These are phyloP conservation scores for Chalciporus piperatus DNA, from an alignment of 768 basidiomycete genomes.

Conservation along the genomic window DNA sequence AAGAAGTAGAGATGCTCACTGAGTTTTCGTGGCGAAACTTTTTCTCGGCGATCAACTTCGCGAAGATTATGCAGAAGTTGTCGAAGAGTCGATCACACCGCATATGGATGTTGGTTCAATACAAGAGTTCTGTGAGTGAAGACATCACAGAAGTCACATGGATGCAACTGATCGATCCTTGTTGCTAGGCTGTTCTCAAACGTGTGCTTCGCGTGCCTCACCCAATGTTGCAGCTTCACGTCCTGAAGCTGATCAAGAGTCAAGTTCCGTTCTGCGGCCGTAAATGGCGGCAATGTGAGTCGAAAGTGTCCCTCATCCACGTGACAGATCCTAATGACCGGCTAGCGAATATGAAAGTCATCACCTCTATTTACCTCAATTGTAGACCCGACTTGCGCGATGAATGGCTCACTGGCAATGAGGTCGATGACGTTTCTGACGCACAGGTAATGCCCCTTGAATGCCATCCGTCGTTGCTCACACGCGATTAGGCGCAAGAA, in stretches of 20 bases:
- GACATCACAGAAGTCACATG: not conserved
- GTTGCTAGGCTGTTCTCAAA: slow-evolving; percentile 83
- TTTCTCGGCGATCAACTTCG: slow-evolving; percentile 95
- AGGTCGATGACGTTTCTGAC: slow-evolving; percentile 89
- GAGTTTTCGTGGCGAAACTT: slow-evolving; percentile 99
- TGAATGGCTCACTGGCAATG: slow-evolving; percentile 94
- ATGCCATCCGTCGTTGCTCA: slow-evolving; percentile 8
- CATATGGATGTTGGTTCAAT: slow-evolving; percentile 94
- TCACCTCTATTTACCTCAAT: slow-evolving; percentile 96
- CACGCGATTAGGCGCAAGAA: slow-evolving; percentile 74
- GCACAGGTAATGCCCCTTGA: slow-evolving; percentile 60
- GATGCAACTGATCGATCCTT: slow-evolving; percentile 17
- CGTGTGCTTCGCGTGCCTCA: slow-evolving; percentile 92
- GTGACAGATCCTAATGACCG: slow-evolving; percentile 12
- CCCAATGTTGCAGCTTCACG: slow-evolving; percentile 89
- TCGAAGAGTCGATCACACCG: slow-evolving; percentile 93
- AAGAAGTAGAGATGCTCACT: slow-evolving; percentile 88
- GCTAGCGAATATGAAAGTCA: slow-evolving; percentile 98
- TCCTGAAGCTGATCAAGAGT: slow-evolving; percentile 96
- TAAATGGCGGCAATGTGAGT: slow-evolving; percentile 94
- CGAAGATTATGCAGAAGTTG: slow-evolving; percentile 96
- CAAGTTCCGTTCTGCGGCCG: slow-evolving; percentile 98
- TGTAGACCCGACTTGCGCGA: slow-evolving; percentile 95
- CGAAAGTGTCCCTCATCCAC: not conserved
- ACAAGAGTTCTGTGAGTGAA: slow-evolving; percentile 87